A percentile compares a stretch with the other conserved stretches of the same genome.
These are phyloP conservation scores for Neckera pumila DNA, from an alignment of 225 moss, liverwort and hornwort species.

Conservation along the genomic window DNA sequence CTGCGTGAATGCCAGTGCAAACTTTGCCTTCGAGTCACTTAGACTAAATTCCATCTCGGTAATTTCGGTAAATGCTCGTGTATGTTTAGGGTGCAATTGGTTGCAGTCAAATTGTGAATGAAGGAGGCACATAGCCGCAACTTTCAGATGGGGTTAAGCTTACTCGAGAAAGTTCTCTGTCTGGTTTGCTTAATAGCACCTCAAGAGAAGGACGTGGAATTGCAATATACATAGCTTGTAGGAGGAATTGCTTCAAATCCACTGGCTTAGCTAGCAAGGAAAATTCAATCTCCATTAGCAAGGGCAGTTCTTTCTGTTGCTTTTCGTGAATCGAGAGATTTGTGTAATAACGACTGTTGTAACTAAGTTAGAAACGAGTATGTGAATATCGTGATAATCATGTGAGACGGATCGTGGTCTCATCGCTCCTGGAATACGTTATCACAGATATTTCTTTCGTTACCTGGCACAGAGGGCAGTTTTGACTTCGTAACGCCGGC, in stretches of 20 bases:
- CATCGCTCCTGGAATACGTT: too few species aligned
- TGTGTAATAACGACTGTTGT: too few species aligned
- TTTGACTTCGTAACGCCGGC: too few species aligned
- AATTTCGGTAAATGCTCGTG: too few species aligned
- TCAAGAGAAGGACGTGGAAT: background rate
- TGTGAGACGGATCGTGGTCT: too few species aligned
- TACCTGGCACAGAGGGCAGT: too few species aligned
- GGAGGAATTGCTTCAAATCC: background rate
- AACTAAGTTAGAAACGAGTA: too few species aligned
- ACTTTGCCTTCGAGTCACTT: too few species aligned
- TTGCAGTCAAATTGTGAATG: background rate
- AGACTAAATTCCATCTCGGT: too few species aligned
- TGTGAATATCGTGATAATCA: too few species aligned
- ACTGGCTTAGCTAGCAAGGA: background rate
- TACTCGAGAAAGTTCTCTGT: background rate
- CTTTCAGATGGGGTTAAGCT: background rate
- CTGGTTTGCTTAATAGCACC: background rate
- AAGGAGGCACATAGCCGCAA: background rate
- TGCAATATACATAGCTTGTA: background rate
- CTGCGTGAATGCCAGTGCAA: too few species aligned
- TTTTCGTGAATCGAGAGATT: background rate
- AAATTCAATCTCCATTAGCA: background rate
- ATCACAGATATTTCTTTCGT: too few species aligned
- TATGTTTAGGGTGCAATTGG: background rate
- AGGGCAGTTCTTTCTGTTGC: background rate